These are phyloP conservation scores for Penicillium sp. DNA, from an alignment of 2,329 filamentous ascomycete species.

Conservation along the genomic window DNA sequence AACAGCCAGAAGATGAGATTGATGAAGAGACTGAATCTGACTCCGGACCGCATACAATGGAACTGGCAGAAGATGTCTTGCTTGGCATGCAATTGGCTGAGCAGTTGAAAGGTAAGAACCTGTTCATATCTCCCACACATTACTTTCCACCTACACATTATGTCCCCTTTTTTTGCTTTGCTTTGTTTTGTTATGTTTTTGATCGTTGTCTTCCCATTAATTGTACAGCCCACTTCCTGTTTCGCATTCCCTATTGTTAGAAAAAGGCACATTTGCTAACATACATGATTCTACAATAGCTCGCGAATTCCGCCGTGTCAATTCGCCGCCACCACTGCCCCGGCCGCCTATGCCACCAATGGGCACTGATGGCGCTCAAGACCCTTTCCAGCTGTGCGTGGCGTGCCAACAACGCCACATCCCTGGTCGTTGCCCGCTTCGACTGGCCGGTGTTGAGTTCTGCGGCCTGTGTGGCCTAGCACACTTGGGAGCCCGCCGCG, in stretches of 20 bases:
- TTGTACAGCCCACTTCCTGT: neutral
- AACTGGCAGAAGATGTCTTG: constrained; percentile 4
- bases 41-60: constrained; percentile 28
- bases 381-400: constrained; percentile 43
- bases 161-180: neutral
- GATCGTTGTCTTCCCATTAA: neutral
- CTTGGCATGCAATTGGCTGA: neutral
- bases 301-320: constrained; percentile 42
- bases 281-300: constrained; percentile 21
- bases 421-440: constrained; percentile 61
- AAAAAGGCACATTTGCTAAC: neutral
- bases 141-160: neutral
- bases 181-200: no score
- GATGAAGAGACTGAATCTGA: constrained; percentile 28
- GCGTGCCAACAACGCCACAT: constrained; percentile 57
- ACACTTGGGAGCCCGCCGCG: constrained; percentile 56
- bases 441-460: constrained; percentile 57
- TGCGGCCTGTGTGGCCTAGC: constrained; percentile 65
- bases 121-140: neutral
- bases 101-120: neutral
- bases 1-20: constrained; percentile 26
- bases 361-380: constrained; percentile 21
- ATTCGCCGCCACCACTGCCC: constrained; percentile 17
- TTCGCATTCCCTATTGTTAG: neutral
- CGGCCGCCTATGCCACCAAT: constrained; percentile 1